Evolutionary conservation across 2,329 filamentous ascomycete genomes (phyloP).

Genomic region (Sporothrix curviconia): DNA sequence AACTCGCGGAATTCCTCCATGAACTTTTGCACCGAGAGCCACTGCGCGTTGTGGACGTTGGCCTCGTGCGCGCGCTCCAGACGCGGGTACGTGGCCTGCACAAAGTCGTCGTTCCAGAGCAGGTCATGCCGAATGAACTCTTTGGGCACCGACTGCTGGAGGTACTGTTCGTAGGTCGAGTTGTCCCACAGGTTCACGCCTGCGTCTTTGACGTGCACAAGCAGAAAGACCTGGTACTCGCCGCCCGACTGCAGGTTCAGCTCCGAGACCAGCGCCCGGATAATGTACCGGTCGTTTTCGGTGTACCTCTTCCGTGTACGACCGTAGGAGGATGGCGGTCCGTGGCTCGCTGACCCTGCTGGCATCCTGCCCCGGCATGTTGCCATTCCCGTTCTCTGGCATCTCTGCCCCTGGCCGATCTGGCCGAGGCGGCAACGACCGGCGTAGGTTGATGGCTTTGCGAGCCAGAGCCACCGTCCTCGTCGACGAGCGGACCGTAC

Average conservation of each 20-base stretch:
- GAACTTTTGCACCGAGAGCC: constrained; percentile 70
- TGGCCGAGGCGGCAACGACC: not conserved
- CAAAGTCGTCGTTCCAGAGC: constrained; percentile 68
- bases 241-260: constrained; percentile 68
- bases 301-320: constrained; percentile 72
- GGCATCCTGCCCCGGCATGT: not conserved
- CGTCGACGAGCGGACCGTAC: constrained; percentile 1
- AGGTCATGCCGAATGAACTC: constrained; percentile 62
- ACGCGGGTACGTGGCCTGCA: constrained; percentile 69
- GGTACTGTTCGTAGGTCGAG: constrained; percentile 51
- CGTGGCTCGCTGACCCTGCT: constrained; percentile 38
- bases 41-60: constrained; percentile 56
- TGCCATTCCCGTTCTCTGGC: not conserved
- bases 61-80: constrained; percentile 49
- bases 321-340: constrained; percentile 69
- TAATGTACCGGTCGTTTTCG: constrained; percentile 69
- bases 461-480: not conserved
- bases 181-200: constrained; percentile 51
- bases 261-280: constrained; percentile 74
- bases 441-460: not conserved
- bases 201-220: constrained; percentile 66
- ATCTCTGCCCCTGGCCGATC: not conserved
- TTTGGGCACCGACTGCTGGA: constrained; percentile 36
- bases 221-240: constrained; percentile 72
- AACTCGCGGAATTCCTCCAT: constrained; percentile 70